Conservation (phyloP, 129 eudicot genomes). For the Arctium minus region DNA sequence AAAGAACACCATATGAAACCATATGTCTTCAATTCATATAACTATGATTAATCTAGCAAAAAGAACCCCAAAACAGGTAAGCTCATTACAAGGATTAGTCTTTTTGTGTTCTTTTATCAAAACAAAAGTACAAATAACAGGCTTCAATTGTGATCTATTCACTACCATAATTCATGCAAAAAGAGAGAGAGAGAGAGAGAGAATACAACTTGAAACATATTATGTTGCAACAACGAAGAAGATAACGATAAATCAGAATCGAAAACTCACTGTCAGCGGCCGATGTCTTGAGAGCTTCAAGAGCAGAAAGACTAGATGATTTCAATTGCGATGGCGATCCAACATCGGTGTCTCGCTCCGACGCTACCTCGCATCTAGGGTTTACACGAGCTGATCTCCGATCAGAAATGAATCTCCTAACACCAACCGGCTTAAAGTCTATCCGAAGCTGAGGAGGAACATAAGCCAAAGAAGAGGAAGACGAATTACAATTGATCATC, state of each 20-base stretch:
- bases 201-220: not conserved
- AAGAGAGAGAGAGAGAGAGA: too few relatives aligned
- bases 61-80: not conserved
- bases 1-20: not conserved
- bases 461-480: slow-evolving; percentile 24
- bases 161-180: not conserved
- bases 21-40: not conserved
- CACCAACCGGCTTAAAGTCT: not conserved
- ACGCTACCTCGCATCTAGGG: slow-evolving; percentile 42
- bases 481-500: slow-evolving; percentile 3
- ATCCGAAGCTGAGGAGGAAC: slow-evolving; percentile 13
- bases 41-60: not conserved
- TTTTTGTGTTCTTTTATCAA: not conserved
- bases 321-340: slow-evolving; percentile 15
- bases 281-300: slow-evolving; percentile 60
- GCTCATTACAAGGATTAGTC: not conserved
- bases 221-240: not conserved
- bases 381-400: slow-evolving; percentile 20
- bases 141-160: too few relatives aligned
- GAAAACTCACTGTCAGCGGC: slow-evolving; percentile 58
- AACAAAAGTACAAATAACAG: not conserved
- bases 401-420: slow-evolving; percentile 9
- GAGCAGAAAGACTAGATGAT: slow-evolving; percentile 47
- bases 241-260: not conserved
- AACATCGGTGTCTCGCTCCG: slow-evolving; percentile 6